Evolutionary conservation across 306 rosid species (phyloP).

Genomic region (Begonia fuchsioides): DNA sequence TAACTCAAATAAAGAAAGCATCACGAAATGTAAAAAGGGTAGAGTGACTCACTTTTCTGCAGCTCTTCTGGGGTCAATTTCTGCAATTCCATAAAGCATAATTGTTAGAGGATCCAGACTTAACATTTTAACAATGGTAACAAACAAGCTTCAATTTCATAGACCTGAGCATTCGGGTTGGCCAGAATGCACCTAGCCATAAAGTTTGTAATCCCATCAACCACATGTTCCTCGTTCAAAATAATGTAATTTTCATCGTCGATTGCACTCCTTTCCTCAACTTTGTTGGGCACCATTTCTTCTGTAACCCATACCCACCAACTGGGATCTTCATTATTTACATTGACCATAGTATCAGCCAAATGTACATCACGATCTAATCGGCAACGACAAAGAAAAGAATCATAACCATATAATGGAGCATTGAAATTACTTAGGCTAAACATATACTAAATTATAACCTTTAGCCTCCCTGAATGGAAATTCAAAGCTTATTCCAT

Average conservation of each 20-base stretch:
- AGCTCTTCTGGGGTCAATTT: conserved; percentile 70
- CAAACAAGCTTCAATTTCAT: conserved; percentile 6
- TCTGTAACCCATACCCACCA: conserved; percentile 98
- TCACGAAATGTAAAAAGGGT: too few relatives aligned
- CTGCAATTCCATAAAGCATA: conserved; percentile 35
- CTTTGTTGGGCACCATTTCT: conserved; percentile 40
- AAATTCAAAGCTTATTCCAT: conserved; percentile 41
- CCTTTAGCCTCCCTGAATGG: conserved; percentile 83
- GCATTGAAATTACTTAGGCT: background rate
- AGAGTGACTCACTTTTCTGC: conserved; percentile 50
- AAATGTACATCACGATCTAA: conserved; percentile 47
- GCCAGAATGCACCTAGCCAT: conserved; percentile 83
- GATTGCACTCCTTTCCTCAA: conserved; percentile 78
- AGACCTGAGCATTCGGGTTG: conserved; percentile 59
- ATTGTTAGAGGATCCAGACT: conserved; percentile 7
- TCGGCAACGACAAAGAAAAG: conserved; percentile 5
- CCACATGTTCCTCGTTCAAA: conserved; percentile 77
- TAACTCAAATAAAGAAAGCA: too few relatives aligned
- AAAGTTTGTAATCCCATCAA: conserved; percentile 87
- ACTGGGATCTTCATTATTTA: conserved; percentile 54
- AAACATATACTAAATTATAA: conserved; percentile 8
- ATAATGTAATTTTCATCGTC: conserved; percentile 66
- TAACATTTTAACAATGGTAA: conserved; percentile 3
- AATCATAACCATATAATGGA: background rate
- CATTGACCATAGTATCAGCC: conserved; percentile 65